Evolutionary conservation across 768 basidiomycete species (phyloP).

Genomic region (Basidioascus undulatus): DNA sequence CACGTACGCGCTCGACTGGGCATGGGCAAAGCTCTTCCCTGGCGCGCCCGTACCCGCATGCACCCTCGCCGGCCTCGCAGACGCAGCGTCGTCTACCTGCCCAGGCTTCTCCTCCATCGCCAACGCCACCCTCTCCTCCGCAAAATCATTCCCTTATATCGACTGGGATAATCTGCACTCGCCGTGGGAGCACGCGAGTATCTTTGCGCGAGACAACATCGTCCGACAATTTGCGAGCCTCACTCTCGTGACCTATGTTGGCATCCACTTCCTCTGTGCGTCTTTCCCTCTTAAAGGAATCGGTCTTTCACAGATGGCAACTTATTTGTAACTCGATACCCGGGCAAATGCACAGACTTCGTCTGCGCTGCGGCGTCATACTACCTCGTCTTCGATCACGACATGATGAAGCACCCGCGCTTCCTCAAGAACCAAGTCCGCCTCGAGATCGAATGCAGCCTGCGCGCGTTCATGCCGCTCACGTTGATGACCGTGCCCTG

Average conservation of each 20-base stretch:
- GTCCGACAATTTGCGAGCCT: slow-evolving; percentile 7
- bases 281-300: slow-evolving; percentile 21
- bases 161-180: neutral
- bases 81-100: slow-evolving; percentile 11
- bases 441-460: slow-evolving; percentile 45
- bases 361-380: slow-evolving; percentile 66
- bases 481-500: slow-evolving; percentile 67
- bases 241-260: slow-evolving; percentile 11
- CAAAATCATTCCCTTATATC: neutral
- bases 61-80: slow-evolving; percentile 18
- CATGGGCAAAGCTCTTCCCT: slow-evolving; percentile 57
- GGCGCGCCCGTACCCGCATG: neutral
- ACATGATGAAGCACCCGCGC: slow-evolving; percentile 62
- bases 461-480: slow-evolving; percentile 63
- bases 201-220: slow-evolving; percentile 5
- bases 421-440: slow-evolving; percentile 65
- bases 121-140: slow-evolving; percentile 9
- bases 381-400: slow-evolving; percentile 69
- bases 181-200: no score
- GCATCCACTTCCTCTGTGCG: slow-evolving; percentile 1
- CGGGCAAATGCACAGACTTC: slow-evolving; percentile 60
- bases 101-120: slow-evolving; percentile 10
- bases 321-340: no score
- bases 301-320: no score
- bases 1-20: slow-evolving; percentile 44